phyloP scores from a whole-genome alignment of 2,329 filamentous ascomycete genomes.

The Cladophialophora chaetospira region DNA sequence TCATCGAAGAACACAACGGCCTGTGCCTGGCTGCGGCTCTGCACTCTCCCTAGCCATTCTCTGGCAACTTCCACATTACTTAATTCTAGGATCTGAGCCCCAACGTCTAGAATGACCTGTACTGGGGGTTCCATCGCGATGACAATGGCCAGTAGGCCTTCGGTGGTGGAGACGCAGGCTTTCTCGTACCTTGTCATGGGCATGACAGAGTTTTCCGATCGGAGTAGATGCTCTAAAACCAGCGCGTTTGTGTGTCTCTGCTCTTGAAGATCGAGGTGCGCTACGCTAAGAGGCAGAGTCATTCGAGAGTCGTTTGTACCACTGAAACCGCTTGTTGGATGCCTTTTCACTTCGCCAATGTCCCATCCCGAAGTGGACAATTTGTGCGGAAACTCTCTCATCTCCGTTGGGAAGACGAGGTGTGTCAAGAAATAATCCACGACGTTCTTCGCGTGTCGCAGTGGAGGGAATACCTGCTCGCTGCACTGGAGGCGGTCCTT shows the following conservation, averaged over 20 bases:
- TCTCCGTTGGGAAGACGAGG: conserved; percentile 63
- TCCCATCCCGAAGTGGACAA: conserved; percentile 70
- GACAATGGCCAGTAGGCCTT: conserved; percentile 51
- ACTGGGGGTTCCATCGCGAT: conserved; percentile 43
- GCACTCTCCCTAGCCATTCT: conserved; percentile 51
- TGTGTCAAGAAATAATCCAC: conserved; percentile 65
- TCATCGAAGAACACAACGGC: conserved; percentile 59
- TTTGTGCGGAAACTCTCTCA: conserved; percentile 65
- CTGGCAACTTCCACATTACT: conserved; percentile 57
- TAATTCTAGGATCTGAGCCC: conserved; percentile 68
- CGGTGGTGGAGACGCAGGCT: conserved; percentile 37
- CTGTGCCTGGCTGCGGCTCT: conserved; percentile 36
- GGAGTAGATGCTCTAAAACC: conserved; percentile 62
- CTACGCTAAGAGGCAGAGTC: conserved; percentile 58
- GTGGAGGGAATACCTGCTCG: conserved; percentile 53
- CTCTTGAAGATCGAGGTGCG: conserved; percentile 56
- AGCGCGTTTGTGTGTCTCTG: conserved; percentile 68
- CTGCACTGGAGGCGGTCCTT: conserved; percentile 55
- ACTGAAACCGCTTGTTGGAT: conserved; percentile 64
- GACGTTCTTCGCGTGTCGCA: conserved; percentile 55
- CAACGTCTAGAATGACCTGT: conserved; percentile 69
- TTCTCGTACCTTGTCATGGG: conserved; percentile 26
- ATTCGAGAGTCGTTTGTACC: conserved; percentile 66
- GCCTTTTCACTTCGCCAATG: conserved; percentile 50
- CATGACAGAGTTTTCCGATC: conserved; percentile 49